phyloP scores from a whole-genome alignment of 495 filamentous ascomycete species.

The Daldinia concentrica region DNA sequence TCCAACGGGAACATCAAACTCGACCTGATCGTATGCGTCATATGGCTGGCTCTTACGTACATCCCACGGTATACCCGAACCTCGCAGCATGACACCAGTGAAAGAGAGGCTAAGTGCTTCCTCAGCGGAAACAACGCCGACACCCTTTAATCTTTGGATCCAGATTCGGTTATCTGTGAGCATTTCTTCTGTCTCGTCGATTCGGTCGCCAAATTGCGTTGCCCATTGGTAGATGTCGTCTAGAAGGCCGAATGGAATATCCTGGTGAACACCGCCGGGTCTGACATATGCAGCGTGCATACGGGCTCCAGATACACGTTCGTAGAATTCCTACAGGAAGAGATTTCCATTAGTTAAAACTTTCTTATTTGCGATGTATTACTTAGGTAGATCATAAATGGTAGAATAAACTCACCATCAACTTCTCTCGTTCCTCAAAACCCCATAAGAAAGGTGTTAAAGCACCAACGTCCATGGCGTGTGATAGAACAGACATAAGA shows the following conservation, averaged over 20 bases:
- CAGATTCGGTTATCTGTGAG: constrained; percentile 99
- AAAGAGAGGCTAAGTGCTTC: constrained; percentile 97
- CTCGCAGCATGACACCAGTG: constrained; percentile 96
- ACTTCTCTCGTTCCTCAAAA: constrained; percentile 99
- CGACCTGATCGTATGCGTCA: constrained; percentile 96
- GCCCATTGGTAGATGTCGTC: constrained; percentile 99
- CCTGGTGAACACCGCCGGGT: constrained; percentile 95
- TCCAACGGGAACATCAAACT: constrained; percentile 97
- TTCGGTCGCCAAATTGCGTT: constrained; percentile 98
- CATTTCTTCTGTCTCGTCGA: constrained; percentile 98
- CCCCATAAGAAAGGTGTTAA: constrained; percentile 99
- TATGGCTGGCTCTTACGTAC: constrained; percentile 95
- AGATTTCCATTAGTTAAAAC: constrained; percentile 39
- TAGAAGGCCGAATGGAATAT: constrained; percentile 91
- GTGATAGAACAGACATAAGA: constrained; percentile 95
- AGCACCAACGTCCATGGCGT: constrained; percentile 99
- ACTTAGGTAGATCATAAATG: constrained; percentile 10
- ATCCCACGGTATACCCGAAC: constrained; percentile 97
- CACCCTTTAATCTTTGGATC: constrained; percentile 88
- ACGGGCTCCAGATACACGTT: constrained; percentile 97
- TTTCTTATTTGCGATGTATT: constrained; percentile 15
- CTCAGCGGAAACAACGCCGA: constrained; percentile 89
- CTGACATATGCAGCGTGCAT: constrained; percentile 98
- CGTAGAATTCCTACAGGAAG: constrained; percentile 89
- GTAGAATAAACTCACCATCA: constrained; percentile 77